These are phyloP conservation scores for Kwoniella heveanensis DNA, from an alignment of 768 basidiomycete species.

Conservation along the genomic window DNA sequence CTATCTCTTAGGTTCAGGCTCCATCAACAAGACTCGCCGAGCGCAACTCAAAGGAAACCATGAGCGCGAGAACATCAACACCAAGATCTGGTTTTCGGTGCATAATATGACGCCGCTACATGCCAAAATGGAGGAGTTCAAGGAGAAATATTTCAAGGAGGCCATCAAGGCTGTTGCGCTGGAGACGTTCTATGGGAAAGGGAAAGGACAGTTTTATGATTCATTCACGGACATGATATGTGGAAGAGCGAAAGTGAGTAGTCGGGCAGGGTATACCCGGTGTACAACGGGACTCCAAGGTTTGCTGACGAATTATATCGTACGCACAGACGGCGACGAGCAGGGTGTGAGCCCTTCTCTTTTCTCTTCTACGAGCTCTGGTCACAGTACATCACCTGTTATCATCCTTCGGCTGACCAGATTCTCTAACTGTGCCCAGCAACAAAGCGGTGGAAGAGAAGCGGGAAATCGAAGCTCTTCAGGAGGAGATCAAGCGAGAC, in stretches of 20 bases:
- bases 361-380: no score
- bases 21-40: background rate
- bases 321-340: constrained; percentile 7
- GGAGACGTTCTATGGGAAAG: constrained; percentile 19
- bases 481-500: constrained; percentile 8
- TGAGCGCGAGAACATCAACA: background rate
- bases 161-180: constrained; percentile 22
- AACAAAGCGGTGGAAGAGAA: constrained; percentile 16
- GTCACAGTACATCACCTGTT: no score
- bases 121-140: constrained; percentile 25
- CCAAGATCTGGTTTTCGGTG: constrained; percentile 19
- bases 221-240: constrained; percentile 6
- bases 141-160: constrained; percentile 17
- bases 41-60: background rate
- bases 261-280: no score
- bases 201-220: constrained; percentile 13
- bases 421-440: background rate
- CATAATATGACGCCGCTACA: constrained; percentile 18
- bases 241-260: constrained; percentile 10
- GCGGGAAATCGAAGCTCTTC: constrained; percentile 12
- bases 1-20: constrained; percentile 4
- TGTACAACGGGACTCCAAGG: no score
- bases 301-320: no score
- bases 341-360: constrained; percentile 9
- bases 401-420: background rate